phyloP scores from a whole-genome alignment of 106 monocot genomes.

The Dendrobium officinale region DNA sequence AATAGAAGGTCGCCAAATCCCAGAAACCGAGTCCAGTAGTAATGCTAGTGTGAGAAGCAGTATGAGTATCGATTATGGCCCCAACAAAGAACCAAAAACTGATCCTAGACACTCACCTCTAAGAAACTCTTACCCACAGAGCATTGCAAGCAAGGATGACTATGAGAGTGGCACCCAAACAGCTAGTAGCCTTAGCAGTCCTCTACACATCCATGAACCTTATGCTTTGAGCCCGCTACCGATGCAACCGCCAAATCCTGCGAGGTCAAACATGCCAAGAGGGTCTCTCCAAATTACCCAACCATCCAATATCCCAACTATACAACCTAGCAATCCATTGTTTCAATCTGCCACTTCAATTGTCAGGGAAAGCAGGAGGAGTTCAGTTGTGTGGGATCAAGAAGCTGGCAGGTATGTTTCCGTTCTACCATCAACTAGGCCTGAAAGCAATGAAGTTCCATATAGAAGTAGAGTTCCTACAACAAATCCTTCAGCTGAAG shows the following conservation, averaged over 20 bases:
- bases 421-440: constrained; percentile 32
- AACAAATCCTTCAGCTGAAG: constrained; percentile 26
- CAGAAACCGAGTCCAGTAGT: constrained; percentile 40
- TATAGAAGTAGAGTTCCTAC: constrained; percentile 15
- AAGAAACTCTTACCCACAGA: constrained; percentile 54
- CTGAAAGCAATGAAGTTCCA: constrained; percentile 24
- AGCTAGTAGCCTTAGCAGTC: constrained; percentile 80
- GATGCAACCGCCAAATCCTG: constrained; percentile 10
- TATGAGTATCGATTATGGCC: constrained; percentile 43
- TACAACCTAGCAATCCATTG: constrained; percentile 25
- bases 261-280: constrained; percentile 21
- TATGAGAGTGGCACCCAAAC: constrained; percentile 68
- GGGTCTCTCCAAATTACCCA: constrained; percentile 14
- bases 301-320: not conserved
- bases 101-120: constrained; percentile 48
- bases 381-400: constrained; percentile 92
- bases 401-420: constrained; percentile 92
- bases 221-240: constrained; percentile 25
- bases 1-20: constrained; percentile 30
- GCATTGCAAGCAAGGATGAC: constrained; percentile 71
- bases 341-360: constrained; percentile 49
- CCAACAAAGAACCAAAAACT: constrained; percentile 32
- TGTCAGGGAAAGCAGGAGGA: constrained; percentile 44
- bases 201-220: constrained; percentile 35
- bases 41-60: constrained; percentile 79